These are phyloP conservation scores for Coelastrella sp. DNA, from an alignment of 139 green algal species.

Conservation along the genomic window DNA sequence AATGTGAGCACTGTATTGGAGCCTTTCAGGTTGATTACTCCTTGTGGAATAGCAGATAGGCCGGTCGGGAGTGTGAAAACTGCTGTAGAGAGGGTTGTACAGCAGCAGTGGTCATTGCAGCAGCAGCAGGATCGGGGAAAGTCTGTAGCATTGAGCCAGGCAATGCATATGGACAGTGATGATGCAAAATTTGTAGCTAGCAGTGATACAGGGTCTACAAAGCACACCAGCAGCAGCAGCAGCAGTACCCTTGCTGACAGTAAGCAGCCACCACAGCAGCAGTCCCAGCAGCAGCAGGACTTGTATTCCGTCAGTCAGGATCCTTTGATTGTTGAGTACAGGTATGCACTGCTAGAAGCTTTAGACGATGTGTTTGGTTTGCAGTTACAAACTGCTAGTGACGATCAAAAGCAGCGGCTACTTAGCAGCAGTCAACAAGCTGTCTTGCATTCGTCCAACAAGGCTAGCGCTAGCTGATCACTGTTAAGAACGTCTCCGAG, in stretches of 20 bases:
- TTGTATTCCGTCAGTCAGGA: not conserved
- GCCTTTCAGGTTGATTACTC: slow-evolving; percentile 85
- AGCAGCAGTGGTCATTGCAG: slow-evolving; percentile 17
- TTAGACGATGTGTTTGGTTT: slow-evolving; percentile 79
- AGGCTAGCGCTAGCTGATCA: no score
- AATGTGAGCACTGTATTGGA: slow-evolving; percentile 90
- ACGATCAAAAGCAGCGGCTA: not conserved
- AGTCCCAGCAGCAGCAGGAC: not conserved
- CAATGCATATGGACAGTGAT: no score
- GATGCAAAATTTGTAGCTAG: not conserved
- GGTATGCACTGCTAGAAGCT: slow-evolving; percentile 71
- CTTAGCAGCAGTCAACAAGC: not conserved
- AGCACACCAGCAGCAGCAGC: not conserved
- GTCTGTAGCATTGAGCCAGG: not conserved
- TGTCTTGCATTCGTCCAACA: no score
- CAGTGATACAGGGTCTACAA: not conserved
- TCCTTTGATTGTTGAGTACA: slow-evolving; percentile 79
- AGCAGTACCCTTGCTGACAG: no score
- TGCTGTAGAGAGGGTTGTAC: slow-evolving; percentile 27
- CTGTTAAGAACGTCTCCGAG: no score
- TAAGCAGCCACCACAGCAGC: no score
- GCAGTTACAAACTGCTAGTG: slow-evolving; percentile 42
- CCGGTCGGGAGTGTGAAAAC: slow-evolving; percentile 60
- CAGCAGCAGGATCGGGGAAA: not conserved
- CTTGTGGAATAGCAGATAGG: slow-evolving; percentile 81